Evolutionary conservation across 176 grass and related monocot genomes (phyloP).

Genomic region (Bromus sterilis): DNA sequence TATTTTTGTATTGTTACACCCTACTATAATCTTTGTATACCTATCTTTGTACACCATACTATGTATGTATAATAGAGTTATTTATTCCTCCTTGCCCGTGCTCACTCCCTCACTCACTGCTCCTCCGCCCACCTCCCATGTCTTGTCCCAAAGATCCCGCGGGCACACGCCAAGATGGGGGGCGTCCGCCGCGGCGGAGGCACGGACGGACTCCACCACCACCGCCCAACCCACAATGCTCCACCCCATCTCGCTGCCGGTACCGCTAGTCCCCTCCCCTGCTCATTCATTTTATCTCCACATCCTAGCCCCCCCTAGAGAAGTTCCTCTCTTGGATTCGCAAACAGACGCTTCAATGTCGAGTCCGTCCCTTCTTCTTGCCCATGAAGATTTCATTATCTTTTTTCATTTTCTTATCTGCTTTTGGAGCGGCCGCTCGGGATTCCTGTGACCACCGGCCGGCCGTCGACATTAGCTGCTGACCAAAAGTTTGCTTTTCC

Average conservation of each 20-base stretch:
- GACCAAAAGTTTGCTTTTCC: background rate
- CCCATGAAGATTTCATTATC: background rate
- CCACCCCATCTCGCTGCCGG: background rate
- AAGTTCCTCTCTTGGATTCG: background rate
- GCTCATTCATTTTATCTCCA: background rate
- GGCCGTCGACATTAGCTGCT: background rate
- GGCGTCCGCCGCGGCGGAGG: background rate
- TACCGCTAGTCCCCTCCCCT: background rate
- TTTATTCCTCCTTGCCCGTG: background rate
- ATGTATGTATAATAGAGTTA: no score
- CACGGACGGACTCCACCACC: slow-evolving; percentile 1
- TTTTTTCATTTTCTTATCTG: background rate
- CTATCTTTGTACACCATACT: no score
- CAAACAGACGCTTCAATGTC: background rate
- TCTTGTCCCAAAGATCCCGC: background rate
- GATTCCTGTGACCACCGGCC: slow-evolving; percentile 15
- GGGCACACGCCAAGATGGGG: slow-evolving; percentile 1
- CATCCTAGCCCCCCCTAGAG: background rate
- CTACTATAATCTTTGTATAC: no score
- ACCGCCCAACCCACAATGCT: background rate
- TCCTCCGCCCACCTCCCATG: background rate
- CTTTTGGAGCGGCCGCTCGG: background rate
- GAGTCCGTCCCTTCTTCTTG: no score
- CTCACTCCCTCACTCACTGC: background rate
- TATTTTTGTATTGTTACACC: no score